Evolutionary conservation across 306 rosid genomes (phyloP), one percentile per base, ranked within the genome.

Genomic region (Inga leiocalycina): DNA sequence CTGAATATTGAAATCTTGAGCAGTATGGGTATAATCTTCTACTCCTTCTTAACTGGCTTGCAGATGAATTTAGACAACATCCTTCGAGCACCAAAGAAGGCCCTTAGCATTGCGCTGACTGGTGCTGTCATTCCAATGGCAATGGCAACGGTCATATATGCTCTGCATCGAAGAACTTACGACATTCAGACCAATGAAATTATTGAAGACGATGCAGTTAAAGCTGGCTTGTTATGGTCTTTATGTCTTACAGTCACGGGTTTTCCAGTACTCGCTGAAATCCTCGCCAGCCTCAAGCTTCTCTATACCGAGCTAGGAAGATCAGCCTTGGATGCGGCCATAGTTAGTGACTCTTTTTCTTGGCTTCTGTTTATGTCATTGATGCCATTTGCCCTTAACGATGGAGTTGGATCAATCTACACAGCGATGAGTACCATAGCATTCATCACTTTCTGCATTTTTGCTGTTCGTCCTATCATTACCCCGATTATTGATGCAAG

Each of bases 201-300:
- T 17, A 2, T 70, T 10, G 75, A 71, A 44, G 1, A 12, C 19
- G 3, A 43, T 13, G 3, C 15, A 0, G 1, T 2, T 1, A 61
- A 16, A 68, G 81, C 84, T 22, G 65, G 32, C 62, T 0, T 89
- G 52, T 0, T 89, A 27, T 87, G 88, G 86, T 41, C 81, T 20
- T 10, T 83, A 16, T 80, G 85, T 34, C 81, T 89, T 56, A 71
- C 85, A 0, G 64, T 87, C 54, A 89, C 92, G 0, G 86, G 89
- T 68, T 89, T 89, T 78, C 92, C 92, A 0, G 82, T 83, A 16
- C 39, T 87, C 4, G 89, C 83, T 32, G 81, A 78, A 35, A 76
- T 83, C 41, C 88, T 89, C n/a, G 59, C 86, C 6, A 81, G 80
- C 44, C 89, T 89, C 51, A 87, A 85, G 77, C 89, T 89, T 66